Base-by-base conservation (phyloP, 345 rosid genomes). In the Gossypium stocksii region DNA sequence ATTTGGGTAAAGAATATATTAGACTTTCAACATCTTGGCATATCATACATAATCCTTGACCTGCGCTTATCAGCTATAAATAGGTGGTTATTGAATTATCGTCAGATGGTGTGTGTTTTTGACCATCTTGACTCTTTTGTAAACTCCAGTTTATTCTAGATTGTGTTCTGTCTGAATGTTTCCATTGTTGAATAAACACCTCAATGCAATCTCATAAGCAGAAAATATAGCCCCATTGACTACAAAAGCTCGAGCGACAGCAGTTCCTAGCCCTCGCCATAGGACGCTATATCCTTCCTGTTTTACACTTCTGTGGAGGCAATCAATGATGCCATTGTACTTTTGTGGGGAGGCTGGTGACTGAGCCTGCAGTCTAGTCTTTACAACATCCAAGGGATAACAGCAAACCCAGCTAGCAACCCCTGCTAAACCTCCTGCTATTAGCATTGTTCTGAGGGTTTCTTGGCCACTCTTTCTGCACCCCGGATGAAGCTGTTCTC, bases 221-320 rank as follows among this genome's bases (percentile, higher is more conserved):
- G 91, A 75, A 82, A 94, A 95, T 14, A 95, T 66, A 38, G 98
- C 94, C 3, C 94, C 98, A 70, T 95, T 93, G 74, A 95, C 99
- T 6, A 93, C 87, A 82, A 95, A 95, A 70, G 99, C 99, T 83
- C 98, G 85, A 63, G 96, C 83, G 60, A 95, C 96, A n/a, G 98
- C 99, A 76, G 99, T 93, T 48, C 97, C 98, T 27, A 94, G 74
- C n/a, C 98, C 98, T 70, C 97, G 80, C 93, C 92, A 94, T 25
- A 93, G 93, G 75, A 94, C 91, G 0, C 79, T 0, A 52, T 86
- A 84, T 17, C 99, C 97, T 20, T 95, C 97, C 74, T 84, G 83
- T 67, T 74, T 76, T 34, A 91, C 81, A 61, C 94, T 93, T 77
- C 81, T 89, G 20, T 70, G 59, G 19, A 90, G 82, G 75, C 99